Conservation (phyloP, 2,329 filamentous ascomycete genomes). For the Sarocladiaceae sp. region DNA sequence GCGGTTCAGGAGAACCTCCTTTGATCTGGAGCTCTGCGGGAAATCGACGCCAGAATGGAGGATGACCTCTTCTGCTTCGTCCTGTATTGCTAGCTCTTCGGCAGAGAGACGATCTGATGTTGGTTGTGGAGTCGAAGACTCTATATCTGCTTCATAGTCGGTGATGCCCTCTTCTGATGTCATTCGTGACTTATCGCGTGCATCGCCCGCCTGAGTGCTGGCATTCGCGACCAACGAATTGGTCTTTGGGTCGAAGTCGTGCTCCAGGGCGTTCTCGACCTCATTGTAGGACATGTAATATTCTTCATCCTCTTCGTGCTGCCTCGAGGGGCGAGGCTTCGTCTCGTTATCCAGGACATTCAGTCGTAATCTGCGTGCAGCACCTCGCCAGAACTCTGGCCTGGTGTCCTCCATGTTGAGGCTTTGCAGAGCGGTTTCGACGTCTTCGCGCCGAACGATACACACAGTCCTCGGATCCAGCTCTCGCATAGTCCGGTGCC, state of each 20-base stretch:
- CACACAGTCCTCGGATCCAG: constrained; percentile 20
- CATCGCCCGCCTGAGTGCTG: not conserved
- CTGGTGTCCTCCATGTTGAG: constrained; percentile 34
- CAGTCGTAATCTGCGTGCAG: constrained; percentile 43
- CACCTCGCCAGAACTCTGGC: constrained; percentile 38
- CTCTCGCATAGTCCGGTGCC: constrained; percentile 48
- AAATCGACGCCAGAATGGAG: constrained; percentile 33
- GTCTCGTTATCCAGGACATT: constrained; percentile 27
- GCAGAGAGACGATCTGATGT: constrained; percentile 15
- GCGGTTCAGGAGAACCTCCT: constrained; percentile 28
- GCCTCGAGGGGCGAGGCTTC: not conserved
- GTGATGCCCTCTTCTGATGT: constrained; percentile 13
- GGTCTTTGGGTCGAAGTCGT: constrained; percentile 11
- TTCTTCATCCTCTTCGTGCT: constrained; percentile 20
- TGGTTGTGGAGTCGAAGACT: not conserved
- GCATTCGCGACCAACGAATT: not conserved
- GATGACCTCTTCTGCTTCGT: constrained; percentile 37
- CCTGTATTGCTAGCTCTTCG: constrained; percentile 18
- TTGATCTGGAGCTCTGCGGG: constrained; percentile 29
- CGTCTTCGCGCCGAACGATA: constrained; percentile 38
- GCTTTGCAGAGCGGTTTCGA: constrained; percentile 41
- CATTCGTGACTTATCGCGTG: not conserved
- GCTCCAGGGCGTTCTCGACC: constrained; percentile 33
- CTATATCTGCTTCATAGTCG: constrained; percentile 8
- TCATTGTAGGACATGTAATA: constrained; percentile 34